These are phyloP conservation scores for Sarocladium oryzae DNA, from an alignment of 2,329 filamentous ascomycete genomes.

Conservation along the genomic window DNA sequence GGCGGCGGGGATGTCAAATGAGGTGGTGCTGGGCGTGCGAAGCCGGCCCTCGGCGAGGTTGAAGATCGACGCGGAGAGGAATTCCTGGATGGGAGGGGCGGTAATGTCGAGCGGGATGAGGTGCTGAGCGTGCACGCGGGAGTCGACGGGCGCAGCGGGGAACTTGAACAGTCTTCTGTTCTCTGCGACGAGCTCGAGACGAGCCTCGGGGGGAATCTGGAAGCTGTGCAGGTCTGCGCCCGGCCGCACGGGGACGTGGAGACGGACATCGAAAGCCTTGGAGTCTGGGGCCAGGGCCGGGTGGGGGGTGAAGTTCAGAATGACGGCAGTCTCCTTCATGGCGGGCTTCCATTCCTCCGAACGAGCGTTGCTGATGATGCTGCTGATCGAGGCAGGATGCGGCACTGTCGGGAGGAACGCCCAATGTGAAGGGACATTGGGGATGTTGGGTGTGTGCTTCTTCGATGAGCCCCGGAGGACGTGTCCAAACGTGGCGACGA, in stretches of 20 bases:
- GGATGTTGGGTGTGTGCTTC: not conserved
- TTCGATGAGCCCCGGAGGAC: conserved; percentile 30
- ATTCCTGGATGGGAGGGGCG: conserved; percentile 29
- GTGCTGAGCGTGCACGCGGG: conserved; percentile 33
- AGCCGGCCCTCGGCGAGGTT: conserved; percentile 36
- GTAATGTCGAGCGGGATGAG: conserved; percentile 32
- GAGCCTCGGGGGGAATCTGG: conserved; percentile 21
- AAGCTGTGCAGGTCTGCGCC: conserved; percentile 22
- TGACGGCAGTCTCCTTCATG: conserved; percentile 25
- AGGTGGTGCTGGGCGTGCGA: conserved; percentile 28
- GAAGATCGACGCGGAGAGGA: conserved; percentile 38
- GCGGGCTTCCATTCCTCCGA: conserved; percentile 17
- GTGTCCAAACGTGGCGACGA: conserved; percentile 38
- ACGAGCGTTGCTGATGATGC: conserved; percentile 23
- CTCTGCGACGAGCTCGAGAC: conserved; percentile 24
- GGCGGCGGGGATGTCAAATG: conserved; percentile 17
- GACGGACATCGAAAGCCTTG: conserved; percentile 19
- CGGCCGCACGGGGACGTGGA: conserved; percentile 24
- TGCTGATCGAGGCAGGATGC: conserved; percentile 38
- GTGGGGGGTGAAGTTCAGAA: conserved; percentile 41
- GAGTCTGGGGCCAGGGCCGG: conserved; percentile 6
- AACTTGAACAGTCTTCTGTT: conserved; percentile 37
- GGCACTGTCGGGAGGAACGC: conserved; percentile 27
- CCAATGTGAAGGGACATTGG: not conserved
- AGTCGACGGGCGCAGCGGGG: conserved; percentile 39